Evolutionary conservation across 345 rosid genomes (phyloP).

Genomic region (Erucastrum elatum): DNA sequence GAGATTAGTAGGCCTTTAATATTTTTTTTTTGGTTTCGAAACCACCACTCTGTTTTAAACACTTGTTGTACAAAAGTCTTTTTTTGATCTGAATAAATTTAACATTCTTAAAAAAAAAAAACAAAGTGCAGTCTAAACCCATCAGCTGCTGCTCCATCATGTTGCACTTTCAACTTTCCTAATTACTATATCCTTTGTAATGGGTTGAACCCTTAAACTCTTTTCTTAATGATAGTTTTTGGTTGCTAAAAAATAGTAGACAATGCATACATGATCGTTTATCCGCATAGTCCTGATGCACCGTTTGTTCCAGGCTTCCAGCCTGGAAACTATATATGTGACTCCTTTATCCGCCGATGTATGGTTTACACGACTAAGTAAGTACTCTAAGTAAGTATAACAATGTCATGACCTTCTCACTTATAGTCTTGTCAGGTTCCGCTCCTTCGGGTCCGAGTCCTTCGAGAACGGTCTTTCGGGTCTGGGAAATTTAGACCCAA

Average conservation of each 20-base stretch:
- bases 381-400: constrained; percentile 22
- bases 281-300: constrained; percentile 26
- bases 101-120: too few relatives aligned
- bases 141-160: constrained; percentile 30
- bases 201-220: too few relatives aligned
- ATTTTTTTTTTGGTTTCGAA: too few relatives aligned
- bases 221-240: too few relatives aligned
- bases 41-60: too few relatives aligned
- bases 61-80: too few relatives aligned
- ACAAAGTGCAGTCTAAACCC: constrained; percentile 10
- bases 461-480: too few relatives aligned
- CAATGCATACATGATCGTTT: not conserved
- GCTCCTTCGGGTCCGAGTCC: too few relatives aligned
- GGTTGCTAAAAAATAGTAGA: too few relatives aligned
- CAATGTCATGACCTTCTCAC: constrained; percentile 39
- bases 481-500: too few relatives aligned
- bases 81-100: too few relatives aligned
- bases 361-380: constrained; percentile 31
- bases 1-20: too few relatives aligned
- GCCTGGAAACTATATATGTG: constrained; percentile 10
- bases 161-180: constrained; percentile 28
- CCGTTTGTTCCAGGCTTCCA: constrained; percentile 4
- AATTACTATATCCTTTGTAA: constrained; percentile 17
- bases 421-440: not conserved
- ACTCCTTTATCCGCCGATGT: constrained; percentile 10